Percentiles rank a stretch among this genome's conserved stretches.
phyloP scores from a whole-genome alignment of 306 rosid species.

The Castanopsis chinensis region DNA sequence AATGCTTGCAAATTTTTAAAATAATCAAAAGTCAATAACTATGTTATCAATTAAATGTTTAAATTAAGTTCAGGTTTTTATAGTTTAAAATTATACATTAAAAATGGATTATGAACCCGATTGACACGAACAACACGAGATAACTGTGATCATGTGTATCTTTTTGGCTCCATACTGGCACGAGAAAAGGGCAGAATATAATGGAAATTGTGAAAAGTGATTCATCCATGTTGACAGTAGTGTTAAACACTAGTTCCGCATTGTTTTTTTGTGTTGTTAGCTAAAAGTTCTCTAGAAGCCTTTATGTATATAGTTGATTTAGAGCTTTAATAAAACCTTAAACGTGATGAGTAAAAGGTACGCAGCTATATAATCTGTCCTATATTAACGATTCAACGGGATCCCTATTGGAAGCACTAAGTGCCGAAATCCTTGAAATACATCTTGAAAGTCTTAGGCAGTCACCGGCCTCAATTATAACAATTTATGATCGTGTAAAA shows the following conservation, averaged over 20 bases:
- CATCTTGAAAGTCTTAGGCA: neutral
- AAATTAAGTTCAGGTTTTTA: too few species aligned
- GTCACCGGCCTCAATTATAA: neutral
- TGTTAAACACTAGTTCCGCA: neutral
- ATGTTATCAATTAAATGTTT: too few species aligned
- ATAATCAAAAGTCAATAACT: too few species aligned
- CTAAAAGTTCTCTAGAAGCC: neutral
- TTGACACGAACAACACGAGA: too few species aligned
- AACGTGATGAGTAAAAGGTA: neutral
- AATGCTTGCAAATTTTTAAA: too few species aligned
- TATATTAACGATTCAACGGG: neutral
- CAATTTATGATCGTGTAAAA: neutral
- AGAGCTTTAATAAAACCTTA: neutral
- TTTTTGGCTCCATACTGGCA: neutral
- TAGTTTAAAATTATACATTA: too few species aligned
- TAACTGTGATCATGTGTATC: too few species aligned
- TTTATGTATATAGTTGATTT: too few species aligned
- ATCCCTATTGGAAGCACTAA: slow-evolving; percentile 17
- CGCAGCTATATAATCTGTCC: neutral
- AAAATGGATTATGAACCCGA: too few species aligned
- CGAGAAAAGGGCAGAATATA: neutral
- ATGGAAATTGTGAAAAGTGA: neutral
- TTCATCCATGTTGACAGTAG: neutral
- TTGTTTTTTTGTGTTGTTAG: neutral
- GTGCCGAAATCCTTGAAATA: slow-evolving; percentile 31